These are phyloP conservation scores for Candida easanensis DNA, from an alignment of 805 yeast genomes.

Conservation along the genomic window DNA sequence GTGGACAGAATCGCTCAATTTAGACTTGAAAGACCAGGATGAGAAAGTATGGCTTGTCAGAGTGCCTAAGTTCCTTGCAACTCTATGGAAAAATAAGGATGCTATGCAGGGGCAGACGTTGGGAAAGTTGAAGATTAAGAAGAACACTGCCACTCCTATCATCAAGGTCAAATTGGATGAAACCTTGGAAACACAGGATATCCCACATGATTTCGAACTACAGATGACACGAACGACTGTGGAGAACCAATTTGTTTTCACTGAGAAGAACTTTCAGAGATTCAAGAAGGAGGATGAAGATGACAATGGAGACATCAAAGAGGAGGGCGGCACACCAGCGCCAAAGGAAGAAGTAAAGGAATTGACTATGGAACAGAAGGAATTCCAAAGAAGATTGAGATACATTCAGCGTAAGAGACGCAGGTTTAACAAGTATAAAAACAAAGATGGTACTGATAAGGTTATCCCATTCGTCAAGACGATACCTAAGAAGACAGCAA, in stretches of 20 bases:
- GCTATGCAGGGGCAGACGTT: slow-evolving; percentile 68
- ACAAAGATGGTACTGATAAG: slow-evolving; percentile 38
- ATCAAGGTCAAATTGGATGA: slow-evolving; percentile 60
- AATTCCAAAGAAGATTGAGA: slow-evolving; percentile 13
- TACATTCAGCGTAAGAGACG: slow-evolving; percentile 29
- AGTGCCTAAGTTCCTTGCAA: slow-evolving; percentile 83
- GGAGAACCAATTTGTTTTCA: slow-evolving; percentile 80
- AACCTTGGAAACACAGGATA: slow-evolving; percentile 42
- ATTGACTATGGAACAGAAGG: slow-evolving; percentile 12
- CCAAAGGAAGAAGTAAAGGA: slow-evolving; percentile 1
- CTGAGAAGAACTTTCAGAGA: slow-evolving; percentile 64
- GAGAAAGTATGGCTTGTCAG: slow-evolving; percentile 91
- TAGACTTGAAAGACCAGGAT: slow-evolving; percentile 58
- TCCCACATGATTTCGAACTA: slow-evolving; percentile 85
- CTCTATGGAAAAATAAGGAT: slow-evolving; percentile 68
- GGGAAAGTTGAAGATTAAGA: slow-evolving; percentile 64
- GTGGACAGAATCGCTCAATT: slow-evolving; percentile 68
- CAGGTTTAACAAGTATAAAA: slow-evolving; percentile 37
- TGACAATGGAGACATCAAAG: background rate
- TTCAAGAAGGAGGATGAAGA: slow-evolving; percentile 5
- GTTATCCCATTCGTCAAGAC: slow-evolving; percentile 82
- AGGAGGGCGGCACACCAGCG: background rate
- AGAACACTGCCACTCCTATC: slow-evolving; percentile 20
- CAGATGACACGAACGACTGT: slow-evolving; percentile 76
- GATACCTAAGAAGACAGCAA: slow-evolving; percentile 81